phyloP scores from a whole-genome alignment of 2,329 filamentous ascomycete genomes.

The Aspergillus candidus region DNA sequence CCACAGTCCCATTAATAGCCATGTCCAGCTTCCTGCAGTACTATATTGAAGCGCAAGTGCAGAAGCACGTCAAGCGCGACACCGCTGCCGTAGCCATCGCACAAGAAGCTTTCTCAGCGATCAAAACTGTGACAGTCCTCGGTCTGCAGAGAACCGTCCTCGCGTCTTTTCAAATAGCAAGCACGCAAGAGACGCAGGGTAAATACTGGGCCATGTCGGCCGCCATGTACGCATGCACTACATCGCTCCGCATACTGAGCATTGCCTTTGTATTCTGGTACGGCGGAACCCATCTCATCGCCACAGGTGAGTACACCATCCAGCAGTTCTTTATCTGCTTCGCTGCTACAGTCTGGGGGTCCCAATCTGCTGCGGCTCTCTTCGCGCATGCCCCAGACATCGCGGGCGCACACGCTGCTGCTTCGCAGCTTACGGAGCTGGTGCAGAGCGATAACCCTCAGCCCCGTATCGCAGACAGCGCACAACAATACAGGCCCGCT shows the following conservation, averaged over 20 bases:
- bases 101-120: conserved; percentile 5
- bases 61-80: conserved; percentile 1
- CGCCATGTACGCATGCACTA: conserved; percentile 3
- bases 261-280: conserved; percentile 46
- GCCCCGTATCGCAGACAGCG: not conserved
- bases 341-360: not conserved
- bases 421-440: not conserved
- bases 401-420: conserved; percentile 4
- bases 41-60: not conserved
- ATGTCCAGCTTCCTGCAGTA: conserved; percentile 1
- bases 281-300: conserved; percentile 39
- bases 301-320: conserved; percentile 5
- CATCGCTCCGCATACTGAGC: conserved; percentile 10
- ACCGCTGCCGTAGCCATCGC: conserved; percentile 4
- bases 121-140: conserved; percentile 8
- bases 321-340: conserved; percentile 5
- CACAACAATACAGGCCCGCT: not conserved
- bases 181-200: not conserved
- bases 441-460: not conserved
- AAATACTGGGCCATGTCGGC: not conserved
- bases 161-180: not conserved
- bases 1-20: not conserved
- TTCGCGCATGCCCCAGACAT: conserved; percentile 10
- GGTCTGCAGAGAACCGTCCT: conserved; percentile 1
- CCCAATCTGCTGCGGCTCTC: conserved; percentile 3